Evolutionary conservation across 768 basidiomycete genomes (phyloP), one percentile per base, ranked within the genome.

Genomic region (Pisolithus sp.): DNA sequence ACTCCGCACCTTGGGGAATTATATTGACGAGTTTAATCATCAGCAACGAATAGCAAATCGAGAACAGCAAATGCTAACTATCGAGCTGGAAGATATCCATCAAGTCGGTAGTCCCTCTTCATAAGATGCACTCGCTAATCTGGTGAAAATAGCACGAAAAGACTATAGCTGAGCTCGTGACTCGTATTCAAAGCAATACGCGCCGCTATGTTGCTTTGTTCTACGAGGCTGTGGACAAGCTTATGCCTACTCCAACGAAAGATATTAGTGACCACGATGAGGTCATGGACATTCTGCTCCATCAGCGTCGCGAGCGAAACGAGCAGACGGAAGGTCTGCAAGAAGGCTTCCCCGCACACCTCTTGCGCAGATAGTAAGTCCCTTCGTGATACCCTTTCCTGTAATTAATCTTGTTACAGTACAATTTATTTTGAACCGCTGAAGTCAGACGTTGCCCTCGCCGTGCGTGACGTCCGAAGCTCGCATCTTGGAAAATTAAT

Each of bases 251-350:
- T 36, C 90, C 93, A 12, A 93, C 89, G 8, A 87, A 85, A 64
- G 93, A 96, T 59, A 89, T 97, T 54, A 86, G 83, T 52, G 85
- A 91, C 56, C 81, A 92, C 38, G 89, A 92, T 55, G 96, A 99
- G 67, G 94, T 97, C 46, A 89, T 97, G 38, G 96, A 99, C 68
- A 85, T 98, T 5, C 96, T 99, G 53, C 78, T 98, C 56, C 92
- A 93, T 66, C 96, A 98, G 63, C 78, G 96, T 49, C 77, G 85
- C 49, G 89, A 96, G 66, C 79, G 91, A 53, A 97, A 97, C 61
- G 82, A 86, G 50, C 82, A 87, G 65, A 75, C 83, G 37, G 88
- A 89, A 50, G 85, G 81, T 20, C 68, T 68, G n/a, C 80, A 85
- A 55, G 80, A 83, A 18, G 81, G 82, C 30, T 98, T 98, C 68